Evolutionary conservation across 805 yeast genomes (phyloP).

Genomic region (Cyberlindnera sargentensis): DNA sequence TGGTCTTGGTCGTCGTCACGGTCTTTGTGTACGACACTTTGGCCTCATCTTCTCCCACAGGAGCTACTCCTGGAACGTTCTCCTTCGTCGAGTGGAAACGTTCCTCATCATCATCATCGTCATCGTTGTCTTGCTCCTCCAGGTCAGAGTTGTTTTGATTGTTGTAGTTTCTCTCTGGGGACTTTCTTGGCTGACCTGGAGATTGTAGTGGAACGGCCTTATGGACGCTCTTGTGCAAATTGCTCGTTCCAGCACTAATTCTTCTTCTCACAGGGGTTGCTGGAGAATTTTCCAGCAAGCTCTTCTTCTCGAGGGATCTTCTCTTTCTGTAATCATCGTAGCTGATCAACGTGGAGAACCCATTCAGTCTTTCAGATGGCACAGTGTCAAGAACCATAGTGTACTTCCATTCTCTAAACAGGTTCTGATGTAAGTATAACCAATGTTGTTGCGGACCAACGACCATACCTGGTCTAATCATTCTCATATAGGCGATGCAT

Average conservation of each 20-base stretch:
- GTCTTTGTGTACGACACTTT: slow-evolving; percentile 23
- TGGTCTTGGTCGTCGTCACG: slow-evolving; percentile 23
- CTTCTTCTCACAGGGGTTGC: slow-evolving; percentile 72
- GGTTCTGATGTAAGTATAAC: slow-evolving; percentile 93
- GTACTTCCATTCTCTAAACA: slow-evolving; percentile 92
- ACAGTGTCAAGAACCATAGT: slow-evolving; percentile 74
- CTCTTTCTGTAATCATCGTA: slow-evolving; percentile 56
- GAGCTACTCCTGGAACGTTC: slow-evolving; percentile 4
- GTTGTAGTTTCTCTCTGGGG: slow-evolving; percentile 27
- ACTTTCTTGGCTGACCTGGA: slow-evolving; percentile 95
- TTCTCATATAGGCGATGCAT: slow-evolving; percentile 93
- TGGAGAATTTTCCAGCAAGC: slow-evolving; percentile 32
- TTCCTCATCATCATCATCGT: slow-evolving; percentile 20
- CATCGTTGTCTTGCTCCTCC: slow-evolving; percentile 24
- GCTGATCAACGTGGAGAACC: slow-evolving; percentile 53
- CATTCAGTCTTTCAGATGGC: slow-evolving; percentile 63
- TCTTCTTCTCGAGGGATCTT: slow-evolving; percentile 26
- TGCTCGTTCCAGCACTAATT: slow-evolving; percentile 59
- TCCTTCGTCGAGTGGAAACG: slow-evolving; percentile 20
- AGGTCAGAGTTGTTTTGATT: slow-evolving; percentile 23
- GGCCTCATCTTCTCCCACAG: slow-evolving; percentile 3
- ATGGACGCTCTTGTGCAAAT: slow-evolving; percentile 55
- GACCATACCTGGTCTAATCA: slow-evolving; percentile 99
- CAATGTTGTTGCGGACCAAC: slow-evolving; percentile 99
- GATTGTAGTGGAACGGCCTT: slow-evolving; percentile 85